Conservation (phyloP, 768 basidiomycete genomes). For the Pleurotus cornucopiae region DNA sequence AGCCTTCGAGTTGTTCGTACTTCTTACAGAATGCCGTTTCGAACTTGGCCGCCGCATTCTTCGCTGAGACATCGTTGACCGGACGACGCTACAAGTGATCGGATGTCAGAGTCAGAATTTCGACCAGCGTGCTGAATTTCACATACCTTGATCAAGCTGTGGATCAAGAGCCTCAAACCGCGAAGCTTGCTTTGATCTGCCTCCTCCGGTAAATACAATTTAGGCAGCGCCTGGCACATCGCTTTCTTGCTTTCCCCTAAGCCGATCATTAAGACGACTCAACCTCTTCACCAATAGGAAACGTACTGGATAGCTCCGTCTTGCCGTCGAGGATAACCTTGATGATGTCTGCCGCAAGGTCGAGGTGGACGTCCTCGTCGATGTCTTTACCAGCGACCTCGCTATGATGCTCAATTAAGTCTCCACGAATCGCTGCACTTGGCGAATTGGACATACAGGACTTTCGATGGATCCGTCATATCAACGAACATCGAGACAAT, state of each 20-base stretch:
- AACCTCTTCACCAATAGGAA: slow-evolving; percentile 13
- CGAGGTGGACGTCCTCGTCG: slow-evolving; percentile 37
- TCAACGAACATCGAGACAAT: slow-evolving; percentile 63
- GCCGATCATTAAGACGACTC: background rate
- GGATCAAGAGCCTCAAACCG: slow-evolving; percentile 55
- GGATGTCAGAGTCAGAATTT: background rate
- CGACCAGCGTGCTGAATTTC: too few species aligned
- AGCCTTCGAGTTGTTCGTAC: slow-evolving; percentile 66
- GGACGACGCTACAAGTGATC: slow-evolving; percentile 28
- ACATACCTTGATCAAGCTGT: slow-evolving; percentile 53
- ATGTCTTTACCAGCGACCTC: slow-evolving; percentile 17
- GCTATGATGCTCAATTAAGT: slow-evolving; percentile 9
- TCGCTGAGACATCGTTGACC: slow-evolving; percentile 51
- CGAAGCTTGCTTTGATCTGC: slow-evolving; percentile 69
- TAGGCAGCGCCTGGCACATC: slow-evolving; percentile 58
- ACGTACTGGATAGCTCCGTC: slow-evolving; percentile 50
- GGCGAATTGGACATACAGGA: slow-evolving; percentile 7
- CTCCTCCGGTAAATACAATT: slow-evolving; percentile 64
- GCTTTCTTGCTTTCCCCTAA: slow-evolving; percentile 66
- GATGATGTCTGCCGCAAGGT: slow-evolving; percentile 46
- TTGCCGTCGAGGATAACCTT: slow-evolving; percentile 39
- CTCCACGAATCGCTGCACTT: too few species aligned
- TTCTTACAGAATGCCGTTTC: slow-evolving; percentile 63
- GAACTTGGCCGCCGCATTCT: slow-evolving; percentile 72
- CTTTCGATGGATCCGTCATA: slow-evolving; percentile 68